Percentiles rank a stretch among this genome's conserved stretches.
phyloP scores from a whole-genome alignment of 768 basidiomycete species.

The Serendipita vermifera region DNA sequence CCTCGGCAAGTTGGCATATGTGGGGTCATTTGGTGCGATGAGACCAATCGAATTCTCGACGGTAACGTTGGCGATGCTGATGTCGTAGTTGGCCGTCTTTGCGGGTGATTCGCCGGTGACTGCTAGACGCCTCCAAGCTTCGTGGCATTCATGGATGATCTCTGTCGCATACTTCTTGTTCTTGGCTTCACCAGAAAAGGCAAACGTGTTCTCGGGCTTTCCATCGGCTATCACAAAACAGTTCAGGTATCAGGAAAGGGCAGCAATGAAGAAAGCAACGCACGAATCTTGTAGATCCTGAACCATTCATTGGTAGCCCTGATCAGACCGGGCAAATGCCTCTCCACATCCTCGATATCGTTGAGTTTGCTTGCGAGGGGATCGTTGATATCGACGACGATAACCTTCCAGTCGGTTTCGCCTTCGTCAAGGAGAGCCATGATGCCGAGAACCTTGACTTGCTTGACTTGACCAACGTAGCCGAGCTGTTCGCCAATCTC shows the following conservation, averaged over 20 bases:
- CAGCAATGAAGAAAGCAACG: conserved; percentile 2
- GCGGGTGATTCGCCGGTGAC: conserved; percentile 63
- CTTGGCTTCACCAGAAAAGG: conserved; percentile 99
- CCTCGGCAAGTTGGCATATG: conserved; percentile 52
- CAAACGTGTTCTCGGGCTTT: conserved; percentile 95
- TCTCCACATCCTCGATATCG: conserved; percentile 97
- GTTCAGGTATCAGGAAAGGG: neutral
- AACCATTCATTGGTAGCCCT: conserved; percentile 99
- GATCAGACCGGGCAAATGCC: conserved; percentile 92
- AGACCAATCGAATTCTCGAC: conserved; percentile 61
- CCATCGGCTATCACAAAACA: conserved; percentile 45
- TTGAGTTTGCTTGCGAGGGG: conserved; percentile 94
- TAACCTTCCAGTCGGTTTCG: conserved; percentile 99
- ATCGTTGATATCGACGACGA: conserved; percentile 92
- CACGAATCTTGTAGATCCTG: conserved; percentile 86
- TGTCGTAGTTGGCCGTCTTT: conserved; percentile 56
- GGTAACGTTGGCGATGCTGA: conserved; percentile 77
- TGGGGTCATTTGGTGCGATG: conserved; percentile 45
- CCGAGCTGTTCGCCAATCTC: conserved; percentile 99
- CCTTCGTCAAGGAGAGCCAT: conserved; percentile 99
- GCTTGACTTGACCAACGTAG: conserved; percentile 94
- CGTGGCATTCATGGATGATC: conserved; percentile 97
- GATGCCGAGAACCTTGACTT: conserved; percentile 99
- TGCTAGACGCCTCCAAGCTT: conserved; percentile 86
- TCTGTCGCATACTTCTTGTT: conserved; percentile 99